Percentiles rank a stretch among this genome's conserved stretches.
These are phyloP conservation scores for Ceratonia siliqua DNA, from an alignment of 306 rosid genomes.

Conservation along the genomic window DNA sequence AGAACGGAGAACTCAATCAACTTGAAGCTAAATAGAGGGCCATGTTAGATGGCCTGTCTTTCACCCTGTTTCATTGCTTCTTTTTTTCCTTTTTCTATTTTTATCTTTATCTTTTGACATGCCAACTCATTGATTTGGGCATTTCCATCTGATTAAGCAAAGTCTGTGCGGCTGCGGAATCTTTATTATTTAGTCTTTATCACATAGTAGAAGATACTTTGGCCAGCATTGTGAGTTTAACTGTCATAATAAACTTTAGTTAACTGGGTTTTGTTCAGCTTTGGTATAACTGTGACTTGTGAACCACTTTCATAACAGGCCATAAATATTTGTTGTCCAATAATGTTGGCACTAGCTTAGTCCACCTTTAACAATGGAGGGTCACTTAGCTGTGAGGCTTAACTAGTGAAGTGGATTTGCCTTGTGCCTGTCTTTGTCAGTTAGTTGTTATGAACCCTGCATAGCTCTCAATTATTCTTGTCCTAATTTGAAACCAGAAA, in stretches of 20 bases:
- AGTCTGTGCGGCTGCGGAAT: slow-evolving; percentile 35
- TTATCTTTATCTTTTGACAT: slow-evolving; percentile 28
- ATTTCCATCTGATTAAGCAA: slow-evolving; percentile 51
- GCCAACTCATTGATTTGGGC: slow-evolving; percentile 50
- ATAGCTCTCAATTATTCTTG: neutral
- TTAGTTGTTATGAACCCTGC: neutral
- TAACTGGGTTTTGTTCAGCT: slow-evolving; percentile 1
- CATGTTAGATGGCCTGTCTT: slow-evolving; percentile 46
- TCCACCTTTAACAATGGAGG: slow-evolving; percentile 13
- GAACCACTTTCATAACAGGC: neutral
- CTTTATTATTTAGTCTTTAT: slow-evolving; percentile 36
- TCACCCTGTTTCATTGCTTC: slow-evolving; percentile 9
- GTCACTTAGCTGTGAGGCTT: neutral
- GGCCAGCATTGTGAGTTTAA: slow-evolving; percentile 30
- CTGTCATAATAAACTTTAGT: neutral
- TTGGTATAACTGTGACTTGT: neutral
- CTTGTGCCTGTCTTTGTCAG: neutral
- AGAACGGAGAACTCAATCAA: slow-evolving; percentile 27
- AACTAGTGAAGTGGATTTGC: neutral
- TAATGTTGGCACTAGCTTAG: neutral
- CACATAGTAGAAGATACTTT: slow-evolving; percentile 32
- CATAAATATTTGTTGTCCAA: neutral
- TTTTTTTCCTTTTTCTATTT: neutral
- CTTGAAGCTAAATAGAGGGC: slow-evolving; percentile 34
- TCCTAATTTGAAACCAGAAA: neutral